Conservation (phyloP, 495 filamentous ascomycete genomes). For the Penicillium nucicola region DNA sequence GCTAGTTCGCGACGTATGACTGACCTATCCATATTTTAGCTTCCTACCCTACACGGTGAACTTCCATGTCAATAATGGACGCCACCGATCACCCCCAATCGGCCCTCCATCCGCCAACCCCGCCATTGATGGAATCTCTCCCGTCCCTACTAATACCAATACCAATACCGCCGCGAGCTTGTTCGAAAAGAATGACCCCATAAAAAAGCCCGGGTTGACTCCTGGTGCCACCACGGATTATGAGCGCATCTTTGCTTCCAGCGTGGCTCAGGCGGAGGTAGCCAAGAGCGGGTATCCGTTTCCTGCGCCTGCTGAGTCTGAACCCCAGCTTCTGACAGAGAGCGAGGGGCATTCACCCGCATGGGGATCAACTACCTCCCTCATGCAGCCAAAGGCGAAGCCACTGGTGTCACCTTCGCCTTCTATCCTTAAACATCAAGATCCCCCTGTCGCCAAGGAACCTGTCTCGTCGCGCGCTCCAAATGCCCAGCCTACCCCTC, state of each 20-base stretch:
- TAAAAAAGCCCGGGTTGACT: constrained; percentile 34
- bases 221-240: constrained; percentile 62
- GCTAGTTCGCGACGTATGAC: background rate
- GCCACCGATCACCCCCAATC: constrained; percentile 20
- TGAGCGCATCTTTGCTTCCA: constrained; percentile 55
- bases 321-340: constrained; percentile 29
- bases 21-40: constrained; percentile 38
- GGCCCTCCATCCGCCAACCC: constrained; percentile 36
- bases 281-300: constrained; percentile 35
- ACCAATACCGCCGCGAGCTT: constrained; percentile 37
- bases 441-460: constrained; percentile 39
- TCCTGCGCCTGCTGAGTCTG: constrained; percentile 14
- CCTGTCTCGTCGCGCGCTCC: constrained; percentile 20
- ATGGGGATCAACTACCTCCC: constrained; percentile 62
- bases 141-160: constrained; percentile 16
- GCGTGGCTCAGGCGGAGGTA: constrained; percentile 30
- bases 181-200: constrained; percentile 39
- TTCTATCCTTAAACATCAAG: constrained; percentile 65
- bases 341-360: constrained; percentile 47
- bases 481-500: constrained; percentile 9
- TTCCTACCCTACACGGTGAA: constrained; percentile 89
- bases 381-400: constrained; percentile 73
- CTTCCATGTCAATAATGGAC: constrained; percentile 50
- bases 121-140: constrained; percentile 26
- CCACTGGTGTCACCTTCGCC: constrained; percentile 65